Conservation (phyloP, 2,329 filamentous ascomycete species). For the Nannizziopsis arthrosporioides region DNA sequence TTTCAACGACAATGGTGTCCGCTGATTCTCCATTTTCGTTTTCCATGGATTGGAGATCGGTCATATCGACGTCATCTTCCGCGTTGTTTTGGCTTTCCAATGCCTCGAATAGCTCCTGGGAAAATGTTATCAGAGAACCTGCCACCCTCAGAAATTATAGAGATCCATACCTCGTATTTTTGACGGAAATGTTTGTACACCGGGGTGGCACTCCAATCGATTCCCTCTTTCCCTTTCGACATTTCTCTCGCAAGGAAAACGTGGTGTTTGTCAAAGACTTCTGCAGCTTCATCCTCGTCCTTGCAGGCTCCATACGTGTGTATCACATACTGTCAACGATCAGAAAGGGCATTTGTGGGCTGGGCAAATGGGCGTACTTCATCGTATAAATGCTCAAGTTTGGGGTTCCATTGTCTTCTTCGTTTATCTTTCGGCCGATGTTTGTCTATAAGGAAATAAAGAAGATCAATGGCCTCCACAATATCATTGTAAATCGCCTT, state of each 20-base stretch:
- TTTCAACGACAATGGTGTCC: constrained; percentile 17
- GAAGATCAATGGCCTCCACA: constrained; percentile 46
- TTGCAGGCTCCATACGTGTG: constrained; percentile 34
- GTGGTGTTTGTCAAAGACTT: constrained; percentile 36
- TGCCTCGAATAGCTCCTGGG: constrained; percentile 10
- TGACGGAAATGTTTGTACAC: constrained; percentile 35
- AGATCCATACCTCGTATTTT: constrained; percentile 29
- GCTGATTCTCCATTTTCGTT: constrained; percentile 9
- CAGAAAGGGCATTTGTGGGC: not conserved
- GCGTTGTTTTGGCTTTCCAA: constrained; percentile 13
- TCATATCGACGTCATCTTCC: not conserved
- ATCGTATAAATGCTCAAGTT: constrained; percentile 30
- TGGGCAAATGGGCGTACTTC: constrained; percentile 23
- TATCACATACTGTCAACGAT: constrained; percentile 27
- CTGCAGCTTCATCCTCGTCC: constrained; percentile 36
- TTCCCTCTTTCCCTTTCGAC: constrained; percentile 35
- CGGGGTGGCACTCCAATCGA: constrained; percentile 36
- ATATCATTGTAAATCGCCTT: constrained; percentile 44
- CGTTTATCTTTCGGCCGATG: constrained; percentile 34
- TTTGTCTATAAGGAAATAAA: constrained; percentile 52
- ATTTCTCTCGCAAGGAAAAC: constrained; percentile 38
- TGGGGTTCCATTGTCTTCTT: constrained; percentile 25
- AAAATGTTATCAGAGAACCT: not conserved
- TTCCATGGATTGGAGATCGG: constrained; percentile 14
- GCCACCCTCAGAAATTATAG: not conserved